A percentile compares a stretch with the other conserved stretches of the same genome.
Evolutionary conservation across 371 early-diverging fungal genomes (phyloP).

Genomic region (Lichtheimia ramosa): DNA sequence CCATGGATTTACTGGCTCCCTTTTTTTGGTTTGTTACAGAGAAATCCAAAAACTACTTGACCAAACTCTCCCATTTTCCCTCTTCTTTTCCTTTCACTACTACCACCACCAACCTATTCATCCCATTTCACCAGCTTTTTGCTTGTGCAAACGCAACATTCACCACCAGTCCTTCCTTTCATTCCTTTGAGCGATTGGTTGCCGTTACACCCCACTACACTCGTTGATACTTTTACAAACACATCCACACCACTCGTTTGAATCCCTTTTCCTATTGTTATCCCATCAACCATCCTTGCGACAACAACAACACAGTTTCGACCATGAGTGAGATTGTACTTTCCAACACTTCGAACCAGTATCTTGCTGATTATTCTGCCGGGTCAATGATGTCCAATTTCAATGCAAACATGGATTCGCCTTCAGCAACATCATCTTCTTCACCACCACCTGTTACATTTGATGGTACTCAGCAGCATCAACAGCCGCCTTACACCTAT

Average conservation of each 20-base stretch:
- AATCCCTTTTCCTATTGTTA: neutral
- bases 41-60: neutral
- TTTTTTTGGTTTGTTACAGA: neutral
- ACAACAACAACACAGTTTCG: constrained; percentile 1
- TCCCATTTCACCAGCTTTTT: neutral
- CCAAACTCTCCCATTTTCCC: neutral
- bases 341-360: constrained; percentile 28
- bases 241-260: constrained; percentile 8
- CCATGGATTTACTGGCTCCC: neutral
- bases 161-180: constrained; percentile 1
- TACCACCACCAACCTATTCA: neutral
- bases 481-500: constrained; percentile 4
- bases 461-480: constrained; percentile 16
- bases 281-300: neutral
- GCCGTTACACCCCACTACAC: constrained; percentile 4
- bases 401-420: constrained; percentile 19
- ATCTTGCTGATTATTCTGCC: constrained; percentile 30
- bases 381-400: constrained; percentile 32
- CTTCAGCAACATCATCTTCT: constrained; percentile 5
- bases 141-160: neutral
- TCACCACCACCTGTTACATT: constrained; percentile 18
- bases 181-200: constrained; percentile 4
- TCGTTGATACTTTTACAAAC: constrained; percentile 11
- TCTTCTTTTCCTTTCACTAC: neutral
- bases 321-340: constrained; percentile 42